Conservation (phyloP, 2,329 filamentous ascomycete species). For the Fusarium sp. region DNA sequence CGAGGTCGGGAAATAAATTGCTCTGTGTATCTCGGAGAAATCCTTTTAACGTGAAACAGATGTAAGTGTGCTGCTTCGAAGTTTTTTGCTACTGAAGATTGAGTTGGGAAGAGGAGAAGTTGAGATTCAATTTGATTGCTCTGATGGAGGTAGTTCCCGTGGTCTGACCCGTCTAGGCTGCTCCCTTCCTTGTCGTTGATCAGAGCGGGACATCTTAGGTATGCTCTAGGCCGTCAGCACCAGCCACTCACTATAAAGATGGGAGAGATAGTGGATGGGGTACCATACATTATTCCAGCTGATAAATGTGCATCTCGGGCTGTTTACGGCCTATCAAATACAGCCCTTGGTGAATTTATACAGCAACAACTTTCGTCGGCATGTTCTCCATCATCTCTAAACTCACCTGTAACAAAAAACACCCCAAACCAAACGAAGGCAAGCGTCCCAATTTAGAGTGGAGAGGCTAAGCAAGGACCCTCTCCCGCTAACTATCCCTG, state of each 20-base stretch:
- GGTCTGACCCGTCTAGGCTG: background rate
- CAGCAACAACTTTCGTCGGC: background rate
- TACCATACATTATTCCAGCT: no score
- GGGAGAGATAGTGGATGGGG: background rate
- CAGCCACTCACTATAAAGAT: background rate
- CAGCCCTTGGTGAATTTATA: background rate
- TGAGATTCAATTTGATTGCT: background rate
- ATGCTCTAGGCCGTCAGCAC: background rate
- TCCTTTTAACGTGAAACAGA: background rate
- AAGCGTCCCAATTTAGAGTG: conserved; percentile 15
- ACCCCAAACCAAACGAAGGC: conserved; percentile 1
- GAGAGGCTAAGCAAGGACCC: conserved; percentile 29
- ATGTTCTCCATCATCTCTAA: background rate
- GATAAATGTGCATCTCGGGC: no score
- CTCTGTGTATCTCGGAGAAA: conserved; percentile 5
- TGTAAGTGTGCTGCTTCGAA: no score
- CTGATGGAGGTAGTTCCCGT: background rate
- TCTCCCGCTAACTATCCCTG: background rate
- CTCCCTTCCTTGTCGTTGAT: background rate
- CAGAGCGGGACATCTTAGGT: background rate
- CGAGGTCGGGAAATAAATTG: conserved; percentile 24
- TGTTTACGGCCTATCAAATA: background rate
- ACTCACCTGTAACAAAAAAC: conserved; percentile 1
- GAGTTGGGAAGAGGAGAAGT: background rate
- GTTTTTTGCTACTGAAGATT: background rate